Percentiles rank a stretch among this genome's conserved stretches.
These are phyloP conservation scores for Canna indica DNA, from an alignment of 176 grass and related monocot species.

Conservation along the genomic window DNA sequence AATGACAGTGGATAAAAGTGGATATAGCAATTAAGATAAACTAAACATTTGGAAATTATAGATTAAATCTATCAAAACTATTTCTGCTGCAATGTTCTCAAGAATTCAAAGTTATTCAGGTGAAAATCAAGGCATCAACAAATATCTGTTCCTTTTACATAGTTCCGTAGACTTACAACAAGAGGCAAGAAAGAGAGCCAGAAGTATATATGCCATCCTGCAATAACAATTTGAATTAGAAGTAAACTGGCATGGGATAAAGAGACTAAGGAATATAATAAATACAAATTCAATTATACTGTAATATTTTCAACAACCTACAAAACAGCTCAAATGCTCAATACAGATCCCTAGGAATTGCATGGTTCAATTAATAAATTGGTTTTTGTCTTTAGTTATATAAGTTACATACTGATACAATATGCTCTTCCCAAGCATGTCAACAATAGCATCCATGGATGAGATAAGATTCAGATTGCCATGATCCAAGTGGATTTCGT, in stretches of 20 bases:
- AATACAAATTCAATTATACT: not conserved
- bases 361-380: too few relatives aligned
- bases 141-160: not conserved
- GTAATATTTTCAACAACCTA: not conserved
- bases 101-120: not conserved
- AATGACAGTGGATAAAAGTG: not conserved
- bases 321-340: not conserved
- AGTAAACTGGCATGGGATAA: not conserved
- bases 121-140: not conserved
- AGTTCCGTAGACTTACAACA: conserved; percentile 62
- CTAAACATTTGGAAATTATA: not conserved
- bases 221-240: conserved; percentile 17
- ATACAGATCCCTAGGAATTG: too few relatives aligned
- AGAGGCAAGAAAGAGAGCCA: conserved; percentile 94
- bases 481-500: too few relatives aligned
- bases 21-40: not conserved
- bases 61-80: not conserved
- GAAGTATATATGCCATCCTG: conserved; percentile 99
- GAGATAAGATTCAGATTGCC: too few relatives aligned
- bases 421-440: too few relatives aligned
- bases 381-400: too few relatives aligned
- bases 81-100: not conserved
- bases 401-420: too few relatives aligned
- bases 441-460: too few relatives aligned
- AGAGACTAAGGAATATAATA: conserved; percentile 7